Evolutionary conservation across 2,329 filamentous ascomycete genomes (phyloP).

Genomic region (Aspergillus udagawae): DNA sequence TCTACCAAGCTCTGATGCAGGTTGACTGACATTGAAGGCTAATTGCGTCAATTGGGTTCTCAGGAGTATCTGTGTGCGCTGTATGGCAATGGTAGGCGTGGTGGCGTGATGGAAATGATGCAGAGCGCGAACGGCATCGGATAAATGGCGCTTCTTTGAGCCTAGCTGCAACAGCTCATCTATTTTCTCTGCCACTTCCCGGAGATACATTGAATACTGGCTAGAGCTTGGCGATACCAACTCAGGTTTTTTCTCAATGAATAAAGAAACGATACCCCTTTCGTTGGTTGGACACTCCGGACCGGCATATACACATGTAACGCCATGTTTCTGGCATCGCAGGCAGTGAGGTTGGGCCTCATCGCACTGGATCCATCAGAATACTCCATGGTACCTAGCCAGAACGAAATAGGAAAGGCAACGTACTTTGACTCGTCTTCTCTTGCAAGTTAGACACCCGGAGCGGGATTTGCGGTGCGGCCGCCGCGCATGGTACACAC

Average conservation of each 20-base stretch:
- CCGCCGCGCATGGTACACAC: conserved; percentile 26
- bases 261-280: conserved; percentile 11
- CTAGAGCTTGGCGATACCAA: conserved; percentile 12
- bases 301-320: conserved; percentile 27
- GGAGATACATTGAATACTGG: conserved; percentile 18
- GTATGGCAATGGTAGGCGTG: conserved; percentile 10
- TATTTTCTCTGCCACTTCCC: conserved; percentile 18
- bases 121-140: conserved; percentile 19
- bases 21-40: conserved; percentile 26
- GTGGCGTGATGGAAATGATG: conserved; percentile 25
- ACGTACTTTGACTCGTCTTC: conserved; percentile 32
- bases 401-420: neutral
- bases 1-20: neutral
- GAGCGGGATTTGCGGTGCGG: conserved; percentile 33
- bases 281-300: neutral
- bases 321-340: conserved; percentile 27
- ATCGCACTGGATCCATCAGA: conserved; percentile 24
- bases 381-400: neutral
- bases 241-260: conserved; percentile 11
- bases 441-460: conserved; percentile 33
- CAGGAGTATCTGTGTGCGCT: conserved; percentile 14
- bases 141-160: neutral
- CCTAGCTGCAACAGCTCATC: conserved; percentile 20
- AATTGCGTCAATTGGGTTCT: conserved; percentile 23
- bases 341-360: conserved; percentile 30